A percentile compares a stretch with the other conserved stretches of the same genome.
phyloP scores from a whole-genome alignment of 352 stramenopile species.

The Phytophthora citricola region DNA sequence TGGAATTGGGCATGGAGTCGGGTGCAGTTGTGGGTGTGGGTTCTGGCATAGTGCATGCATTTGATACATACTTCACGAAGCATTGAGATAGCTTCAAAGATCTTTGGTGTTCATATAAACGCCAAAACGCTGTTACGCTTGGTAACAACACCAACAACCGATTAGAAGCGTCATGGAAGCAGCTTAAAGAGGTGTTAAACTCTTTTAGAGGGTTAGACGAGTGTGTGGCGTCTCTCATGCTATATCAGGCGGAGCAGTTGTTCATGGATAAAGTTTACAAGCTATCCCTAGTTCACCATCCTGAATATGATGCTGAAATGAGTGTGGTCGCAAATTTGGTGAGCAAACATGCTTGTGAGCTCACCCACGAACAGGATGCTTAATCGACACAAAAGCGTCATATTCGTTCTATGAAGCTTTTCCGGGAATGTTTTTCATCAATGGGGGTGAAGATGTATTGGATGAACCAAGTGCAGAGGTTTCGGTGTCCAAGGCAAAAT shows the following conservation, averaged over 20 bases:
- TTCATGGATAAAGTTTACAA: not conserved
- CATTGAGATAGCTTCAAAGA: constrained; percentile 21
- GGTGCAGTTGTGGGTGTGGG: not conserved
- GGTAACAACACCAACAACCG: constrained; percentile 5
- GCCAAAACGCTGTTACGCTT: not conserved
- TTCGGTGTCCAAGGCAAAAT: not conserved
- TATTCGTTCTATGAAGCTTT: not conserved
- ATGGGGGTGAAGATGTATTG: not conserved
- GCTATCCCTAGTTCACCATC: not conserved
- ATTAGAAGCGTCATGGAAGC: constrained; percentile 28
- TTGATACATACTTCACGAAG: not conserved
- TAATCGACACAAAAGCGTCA: not conserved
- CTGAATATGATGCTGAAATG: not conserved
- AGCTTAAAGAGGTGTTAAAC: constrained; percentile 16
- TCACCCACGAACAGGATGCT: not conserved
- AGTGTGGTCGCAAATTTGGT: not conserved
- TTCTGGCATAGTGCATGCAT: not conserved
- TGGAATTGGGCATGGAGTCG: too few species aligned
- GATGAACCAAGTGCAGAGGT: not conserved
- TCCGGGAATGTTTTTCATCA: not conserved
- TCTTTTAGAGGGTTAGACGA: not conserved
- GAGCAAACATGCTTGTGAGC: not conserved
- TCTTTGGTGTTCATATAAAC: constrained; percentile 19
- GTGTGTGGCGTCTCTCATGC: not conserved
- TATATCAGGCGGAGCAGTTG: not conserved